Evolutionary conservation across 345 rosid genomes (phyloP).

Genomic region (Gossypium arboreum): DNA sequence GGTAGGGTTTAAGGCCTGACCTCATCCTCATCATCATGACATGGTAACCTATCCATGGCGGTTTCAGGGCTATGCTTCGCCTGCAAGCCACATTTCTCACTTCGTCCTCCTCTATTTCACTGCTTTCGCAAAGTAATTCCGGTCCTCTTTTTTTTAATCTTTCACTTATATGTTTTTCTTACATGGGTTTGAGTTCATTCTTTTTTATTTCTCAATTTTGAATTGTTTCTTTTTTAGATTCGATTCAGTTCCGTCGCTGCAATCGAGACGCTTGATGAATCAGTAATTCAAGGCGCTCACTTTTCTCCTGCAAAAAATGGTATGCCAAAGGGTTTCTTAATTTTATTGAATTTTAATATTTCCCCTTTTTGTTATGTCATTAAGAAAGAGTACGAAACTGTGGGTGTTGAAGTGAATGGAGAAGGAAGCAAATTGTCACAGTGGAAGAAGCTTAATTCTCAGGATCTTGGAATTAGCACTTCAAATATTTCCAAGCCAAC

Average conservation of each 20-base stretch:
- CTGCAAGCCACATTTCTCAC: constrained; percentile 38
- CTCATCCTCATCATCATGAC: constrained; percentile 19
- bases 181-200: neutral
- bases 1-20: constrained; percentile 29
- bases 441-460: constrained; percentile 48
- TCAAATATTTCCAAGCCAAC: constrained; percentile 46
- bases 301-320: constrained; percentile 20
- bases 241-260: constrained; percentile 40
- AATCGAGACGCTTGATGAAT: constrained; percentile 39
- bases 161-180: neutral
- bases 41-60: constrained; percentile 47
- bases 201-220: neutral
- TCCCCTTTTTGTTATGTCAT: neutral
- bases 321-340: constrained; percentile 2
- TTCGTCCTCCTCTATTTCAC: constrained; percentile 35
- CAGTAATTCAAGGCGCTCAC: constrained; percentile 29
- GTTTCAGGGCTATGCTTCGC: constrained; percentile 44
- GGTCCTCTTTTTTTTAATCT: neutral
- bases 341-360: neutral
- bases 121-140: constrained; percentile 46
- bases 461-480: constrained; percentile 49
- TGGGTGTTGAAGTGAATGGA: constrained; percentile 22
- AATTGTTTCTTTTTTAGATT: constrained; percentile 27
- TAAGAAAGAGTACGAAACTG: neutral
- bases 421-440: constrained; percentile 24